Evolutionary conservation across 345 rosid genomes (phyloP).

Genomic region (Eucalyptus grandis): DNA sequence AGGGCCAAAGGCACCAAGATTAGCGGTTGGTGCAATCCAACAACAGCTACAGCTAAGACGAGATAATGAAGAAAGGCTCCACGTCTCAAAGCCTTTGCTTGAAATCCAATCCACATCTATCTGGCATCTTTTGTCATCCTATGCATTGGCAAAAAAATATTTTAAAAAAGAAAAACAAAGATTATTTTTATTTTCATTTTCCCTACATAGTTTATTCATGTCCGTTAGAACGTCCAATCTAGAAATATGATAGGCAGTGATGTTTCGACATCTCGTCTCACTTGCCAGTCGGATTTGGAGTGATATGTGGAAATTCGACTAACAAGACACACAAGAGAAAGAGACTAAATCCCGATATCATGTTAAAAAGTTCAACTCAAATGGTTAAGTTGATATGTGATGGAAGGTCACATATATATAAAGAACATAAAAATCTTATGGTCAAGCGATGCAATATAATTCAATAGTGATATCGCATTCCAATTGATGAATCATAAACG

Average conservation of each 20-base stretch:
- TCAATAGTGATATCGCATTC: neutral
- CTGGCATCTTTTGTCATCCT: neutral
- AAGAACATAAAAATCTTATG: neutral
- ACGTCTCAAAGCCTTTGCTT: neutral
- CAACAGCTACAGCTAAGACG: neutral
- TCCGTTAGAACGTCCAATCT: accelerated
- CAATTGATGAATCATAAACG: neutral
- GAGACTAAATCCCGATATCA: accelerated
- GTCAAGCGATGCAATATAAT: no score
- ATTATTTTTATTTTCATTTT: neutral
- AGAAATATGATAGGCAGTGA: neutral
- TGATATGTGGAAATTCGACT: neutral
- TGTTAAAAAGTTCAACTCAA: neutral
- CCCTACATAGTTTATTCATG: neutral
- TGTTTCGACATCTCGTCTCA: neutral
- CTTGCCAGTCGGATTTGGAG: neutral
- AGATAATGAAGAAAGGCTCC: neutral
- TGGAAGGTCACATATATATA: accelerated
- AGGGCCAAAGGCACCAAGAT: neutral
- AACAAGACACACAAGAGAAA: accelerated
- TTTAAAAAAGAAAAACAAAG: accelerated
- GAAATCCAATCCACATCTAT: neutral
- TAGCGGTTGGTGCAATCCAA: neutral
- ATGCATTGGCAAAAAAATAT: neutral
- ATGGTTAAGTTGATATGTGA: accelerated